Conservation (phyloP, 2,329 filamentous ascomycete species). For the Gyromitra esculenta region DNA sequence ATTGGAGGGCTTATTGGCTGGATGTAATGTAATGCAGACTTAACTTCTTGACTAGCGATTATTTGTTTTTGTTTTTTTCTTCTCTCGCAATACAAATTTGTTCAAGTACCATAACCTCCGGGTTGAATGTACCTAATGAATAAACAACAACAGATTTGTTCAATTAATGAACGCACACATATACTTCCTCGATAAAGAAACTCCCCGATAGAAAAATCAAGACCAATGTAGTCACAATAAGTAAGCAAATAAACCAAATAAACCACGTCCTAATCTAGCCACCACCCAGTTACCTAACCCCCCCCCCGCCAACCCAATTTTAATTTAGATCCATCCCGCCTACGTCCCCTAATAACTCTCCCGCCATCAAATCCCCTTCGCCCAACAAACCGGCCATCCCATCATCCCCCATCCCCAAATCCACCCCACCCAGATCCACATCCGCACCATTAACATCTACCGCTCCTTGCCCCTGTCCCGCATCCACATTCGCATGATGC, state of each 20-base stretch:
- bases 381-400: slow-evolving; percentile 40
- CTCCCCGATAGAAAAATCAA: not conserved
- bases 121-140: too few relatives aligned
- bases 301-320: not conserved
- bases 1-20: not conserved
- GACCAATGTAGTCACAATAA: not conserved
- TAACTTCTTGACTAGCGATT: not conserved
- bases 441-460: slow-evolving; percentile 30
- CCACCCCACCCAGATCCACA: slow-evolving; percentile 45
- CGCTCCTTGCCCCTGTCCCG: not conserved
- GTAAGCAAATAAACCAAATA: not conserved
- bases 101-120: too few relatives aligned
- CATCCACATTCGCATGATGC: slow-evolving; percentile 42
- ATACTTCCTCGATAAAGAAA: not conserved
- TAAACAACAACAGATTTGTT: too few relatives aligned
- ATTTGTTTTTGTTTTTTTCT: not conserved
- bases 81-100: not conserved
- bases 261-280: too few relatives aligned
- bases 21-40: not conserved
- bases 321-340: slow-evolving; percentile 48
- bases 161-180: not conserved
- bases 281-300: too few relatives aligned
- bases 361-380: slow-evolving; percentile 43
- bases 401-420: slow-evolving; percentile 37
- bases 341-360: slow-evolving; percentile 45